Conservation (phyloP, 441 rosid genomes). For the Gossypium trilobum region DNA sequence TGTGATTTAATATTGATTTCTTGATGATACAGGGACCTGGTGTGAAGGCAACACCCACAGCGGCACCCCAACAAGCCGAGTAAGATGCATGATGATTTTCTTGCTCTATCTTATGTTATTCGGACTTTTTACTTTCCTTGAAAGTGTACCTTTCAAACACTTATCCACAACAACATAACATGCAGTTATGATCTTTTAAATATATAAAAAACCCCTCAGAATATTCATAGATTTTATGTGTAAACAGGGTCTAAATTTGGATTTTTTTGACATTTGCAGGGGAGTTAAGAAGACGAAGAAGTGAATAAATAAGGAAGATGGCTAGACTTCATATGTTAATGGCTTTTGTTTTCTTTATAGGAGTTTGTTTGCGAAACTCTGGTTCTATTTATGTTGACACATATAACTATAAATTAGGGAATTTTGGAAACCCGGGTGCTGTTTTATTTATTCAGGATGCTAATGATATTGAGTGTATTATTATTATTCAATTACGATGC, state of each 20-base stretch:
- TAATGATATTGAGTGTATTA: neutral
- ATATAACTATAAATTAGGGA: conserved; percentile 9
- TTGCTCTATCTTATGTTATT: neutral
- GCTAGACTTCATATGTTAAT: neutral
- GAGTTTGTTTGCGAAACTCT: conserved; percentile 14
- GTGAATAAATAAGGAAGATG: conserved; percentile 16
- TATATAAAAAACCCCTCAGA: neutral
- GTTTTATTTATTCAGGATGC: conserved; percentile 8
- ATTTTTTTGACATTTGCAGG: conserved; percentile 19
- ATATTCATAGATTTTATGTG: neutral
- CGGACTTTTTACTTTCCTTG: neutral
- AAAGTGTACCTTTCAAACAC: neutral
- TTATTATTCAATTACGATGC: neutral
- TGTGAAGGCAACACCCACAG: conserved; percentile 30
- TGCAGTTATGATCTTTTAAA: neutral
- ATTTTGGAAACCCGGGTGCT: conserved; percentile 7
- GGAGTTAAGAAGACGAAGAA: conserved; percentile 41
- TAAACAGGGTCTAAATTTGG: neutral
- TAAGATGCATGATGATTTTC: conserved; percentile 11
- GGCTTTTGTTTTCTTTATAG: conserved; percentile 18
- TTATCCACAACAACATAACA: neutral
- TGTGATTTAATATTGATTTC: neutral
- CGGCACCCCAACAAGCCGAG: conserved; percentile 34
- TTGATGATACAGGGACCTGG: conserved; percentile 35
- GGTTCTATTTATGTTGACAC: conserved; percentile 6